Percentiles rank a stretch among this genome's conserved stretches.
Evolutionary conservation across 345 rosid genomes (phyloP).

Genomic region (Syzygium oleosum): DNA sequence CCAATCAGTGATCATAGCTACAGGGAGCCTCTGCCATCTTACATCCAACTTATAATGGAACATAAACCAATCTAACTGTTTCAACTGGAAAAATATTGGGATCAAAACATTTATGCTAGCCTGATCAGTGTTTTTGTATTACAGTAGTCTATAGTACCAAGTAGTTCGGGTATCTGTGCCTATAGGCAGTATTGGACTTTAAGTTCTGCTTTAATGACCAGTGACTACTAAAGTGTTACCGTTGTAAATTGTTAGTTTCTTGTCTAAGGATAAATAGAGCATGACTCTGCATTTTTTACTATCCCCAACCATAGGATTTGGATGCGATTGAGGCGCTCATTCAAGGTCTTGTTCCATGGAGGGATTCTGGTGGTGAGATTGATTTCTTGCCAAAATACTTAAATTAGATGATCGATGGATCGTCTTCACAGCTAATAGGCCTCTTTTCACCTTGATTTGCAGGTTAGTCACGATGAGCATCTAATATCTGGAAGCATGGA

Average conservation of each 20-base stretch:
- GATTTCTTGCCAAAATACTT: background rate
- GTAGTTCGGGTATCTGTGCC: rapidly evolving
- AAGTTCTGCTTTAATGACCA: background rate
- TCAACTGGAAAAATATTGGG: background rate
- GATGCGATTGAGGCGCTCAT: background rate
- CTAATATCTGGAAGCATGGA: background rate
- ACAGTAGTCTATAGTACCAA: background rate
- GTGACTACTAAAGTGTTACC: background rate
- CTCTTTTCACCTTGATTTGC: background rate
- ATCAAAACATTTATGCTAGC: background rate
- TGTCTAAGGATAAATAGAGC: background rate
- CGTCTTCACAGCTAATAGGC: background rate
- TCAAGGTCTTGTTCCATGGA: background rate
- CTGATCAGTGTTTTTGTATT: too few species aligned
- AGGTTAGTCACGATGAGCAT: background rate
- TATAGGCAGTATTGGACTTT: background rate
- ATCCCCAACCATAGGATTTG: background rate
- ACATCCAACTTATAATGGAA: background rate
- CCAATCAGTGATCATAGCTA: background rate
- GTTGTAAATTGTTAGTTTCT: background rate
- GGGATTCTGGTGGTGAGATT: background rate
- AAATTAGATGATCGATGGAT: background rate
- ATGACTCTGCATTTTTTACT: background rate
- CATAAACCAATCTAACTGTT: background rate
- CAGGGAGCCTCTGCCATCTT: background rate